A percentile compares a stretch with the other conserved stretches of the same genome.
Evolutionary conservation across 495 filamentous ascomycete species (phyloP).

Genomic region (Neurospora cerealis): DNA sequence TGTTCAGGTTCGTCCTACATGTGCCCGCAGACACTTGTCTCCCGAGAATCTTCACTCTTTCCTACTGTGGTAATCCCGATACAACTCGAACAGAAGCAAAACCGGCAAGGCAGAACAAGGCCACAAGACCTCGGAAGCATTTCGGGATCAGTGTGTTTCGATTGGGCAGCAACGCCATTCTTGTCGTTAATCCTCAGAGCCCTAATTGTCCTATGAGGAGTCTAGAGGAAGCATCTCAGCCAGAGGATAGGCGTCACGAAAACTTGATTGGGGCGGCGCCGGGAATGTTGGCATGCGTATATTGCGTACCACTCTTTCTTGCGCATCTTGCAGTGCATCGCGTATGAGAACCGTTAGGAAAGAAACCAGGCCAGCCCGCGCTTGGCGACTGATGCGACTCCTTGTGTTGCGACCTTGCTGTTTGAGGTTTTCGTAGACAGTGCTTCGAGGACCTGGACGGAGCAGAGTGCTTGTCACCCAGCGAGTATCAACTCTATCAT

Average conservation of each 20-base stretch:
- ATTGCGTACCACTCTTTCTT: background rate
- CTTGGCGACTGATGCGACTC: background rate
- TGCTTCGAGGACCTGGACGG: background rate
- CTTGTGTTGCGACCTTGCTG: background rate
- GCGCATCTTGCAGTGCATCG: background rate
- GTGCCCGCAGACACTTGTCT: background rate
- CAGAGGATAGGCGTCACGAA: background rate
- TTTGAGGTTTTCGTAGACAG: background rate
- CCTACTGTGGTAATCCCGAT: background rate
- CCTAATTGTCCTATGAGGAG: background rate
- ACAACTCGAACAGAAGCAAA: background rate
- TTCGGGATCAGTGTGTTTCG: background rate
- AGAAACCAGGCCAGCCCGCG: background rate
- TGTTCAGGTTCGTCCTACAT: background rate
- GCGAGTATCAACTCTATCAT: background rate
- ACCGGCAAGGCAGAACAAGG: background rate
- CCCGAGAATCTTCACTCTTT: background rate
- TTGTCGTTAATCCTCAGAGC: background rate
- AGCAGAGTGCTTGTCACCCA: background rate
- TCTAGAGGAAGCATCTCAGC: background rate
- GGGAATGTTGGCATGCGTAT: background rate
- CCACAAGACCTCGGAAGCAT: background rate
- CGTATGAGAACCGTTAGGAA: background rate
- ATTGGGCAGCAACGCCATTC: background rate
- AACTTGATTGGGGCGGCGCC: background rate